These are phyloP conservation scores for Curvularia sp. DNA, from an alignment of 2,329 filamentous ascomycete genomes.

Conservation along the genomic window DNA sequence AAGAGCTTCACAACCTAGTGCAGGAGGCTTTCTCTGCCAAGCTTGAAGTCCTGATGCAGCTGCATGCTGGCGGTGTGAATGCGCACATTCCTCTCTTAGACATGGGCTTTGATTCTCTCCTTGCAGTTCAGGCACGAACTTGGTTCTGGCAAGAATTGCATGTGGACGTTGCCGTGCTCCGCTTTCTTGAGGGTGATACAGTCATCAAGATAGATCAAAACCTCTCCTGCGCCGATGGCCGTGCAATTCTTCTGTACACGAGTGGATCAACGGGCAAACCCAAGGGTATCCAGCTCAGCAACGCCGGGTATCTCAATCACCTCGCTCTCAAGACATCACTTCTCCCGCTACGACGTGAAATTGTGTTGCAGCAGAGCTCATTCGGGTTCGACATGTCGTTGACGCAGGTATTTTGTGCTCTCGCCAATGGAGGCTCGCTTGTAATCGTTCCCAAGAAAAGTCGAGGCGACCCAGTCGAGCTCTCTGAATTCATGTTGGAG, in stretches of 20 bases:
- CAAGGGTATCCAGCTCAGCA: conserved; percentile 54
- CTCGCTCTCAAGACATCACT: background rate
- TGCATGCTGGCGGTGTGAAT: no score
- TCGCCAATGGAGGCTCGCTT: conserved; percentile 8
- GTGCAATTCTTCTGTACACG: conserved; percentile 67
- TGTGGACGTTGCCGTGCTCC: conserved; percentile 56
- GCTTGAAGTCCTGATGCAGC: no score
- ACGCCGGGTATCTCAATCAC: background rate
- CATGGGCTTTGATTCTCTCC: conserved; percentile 49
- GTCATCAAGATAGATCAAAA: no score
- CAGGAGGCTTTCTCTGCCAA: no score
- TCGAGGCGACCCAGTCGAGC: conserved; percentile 46
- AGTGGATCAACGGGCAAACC: conserved; percentile 63
- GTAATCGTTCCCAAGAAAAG: conserved; percentile 39
- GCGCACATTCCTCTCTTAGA: background rate
- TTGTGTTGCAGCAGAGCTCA: background rate
- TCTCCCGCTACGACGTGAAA: background rate
- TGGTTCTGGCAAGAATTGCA: conserved; percentile 59
- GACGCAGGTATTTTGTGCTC: background rate
- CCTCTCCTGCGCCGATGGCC: no score
- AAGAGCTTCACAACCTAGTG: no score
- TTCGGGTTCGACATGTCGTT: background rate
- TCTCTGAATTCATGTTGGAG: conserved; percentile 49
- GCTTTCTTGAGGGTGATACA: background rate
- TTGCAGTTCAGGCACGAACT: conserved; percentile 53